Conservation (phyloP, 805 yeast species). For the Barnettozyma wickerhamii region DNA sequence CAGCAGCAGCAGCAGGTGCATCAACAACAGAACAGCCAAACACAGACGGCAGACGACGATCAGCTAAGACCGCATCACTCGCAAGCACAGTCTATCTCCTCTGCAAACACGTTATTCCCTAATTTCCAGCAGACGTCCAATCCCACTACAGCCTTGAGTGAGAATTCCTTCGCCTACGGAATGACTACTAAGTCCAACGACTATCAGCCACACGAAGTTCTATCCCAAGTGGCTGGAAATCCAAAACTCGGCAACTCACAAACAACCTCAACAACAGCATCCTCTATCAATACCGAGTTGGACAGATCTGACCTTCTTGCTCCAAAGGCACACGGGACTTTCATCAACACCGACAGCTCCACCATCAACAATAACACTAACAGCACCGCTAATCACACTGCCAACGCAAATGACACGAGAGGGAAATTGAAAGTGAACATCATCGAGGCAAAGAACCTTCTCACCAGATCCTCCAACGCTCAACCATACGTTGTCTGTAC, state of each 20-base stretch:
- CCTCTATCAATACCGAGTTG: conserved; percentile 9
- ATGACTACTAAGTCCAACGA: conserved; percentile 47
- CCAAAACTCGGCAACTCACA: conserved; percentile 20
- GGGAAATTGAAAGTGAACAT: conserved; percentile 83
- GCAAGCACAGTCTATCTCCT: conserved; percentile 6
- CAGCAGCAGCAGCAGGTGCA: conserved; percentile 11
- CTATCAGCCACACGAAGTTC: conserved; percentile 30
- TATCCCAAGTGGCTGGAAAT: conserved; percentile 28
- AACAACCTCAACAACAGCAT: conserved; percentile 15
- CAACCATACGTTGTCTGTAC: conserved; percentile 90
- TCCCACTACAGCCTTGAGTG: conserved; percentile 68
- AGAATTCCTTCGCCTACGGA: conserved; percentile 62
- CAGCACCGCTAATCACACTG: too few species aligned
- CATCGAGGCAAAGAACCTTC: conserved; percentile 70
- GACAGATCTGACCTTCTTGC: conserved; percentile 5
- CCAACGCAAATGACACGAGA: too few species aligned
- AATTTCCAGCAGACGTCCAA: conserved; percentile 45
- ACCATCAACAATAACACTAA: conserved; percentile 13
- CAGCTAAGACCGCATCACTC: conserved; percentile 12
- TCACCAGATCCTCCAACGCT: conserved; percentile 48
- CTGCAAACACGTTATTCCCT: conserved; percentile 24
- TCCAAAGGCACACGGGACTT: conserved; percentile 9
- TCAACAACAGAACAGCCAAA: conserved; percentile 6
- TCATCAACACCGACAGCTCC: conserved; percentile 16
- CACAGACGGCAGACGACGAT: too few species aligned